A percentile compares a stretch with the other conserved stretches of the same genome.
Evolutionary conservation across 305 asterid genomes (phyloP).

Genomic region (Fraxinus albicans): DNA sequence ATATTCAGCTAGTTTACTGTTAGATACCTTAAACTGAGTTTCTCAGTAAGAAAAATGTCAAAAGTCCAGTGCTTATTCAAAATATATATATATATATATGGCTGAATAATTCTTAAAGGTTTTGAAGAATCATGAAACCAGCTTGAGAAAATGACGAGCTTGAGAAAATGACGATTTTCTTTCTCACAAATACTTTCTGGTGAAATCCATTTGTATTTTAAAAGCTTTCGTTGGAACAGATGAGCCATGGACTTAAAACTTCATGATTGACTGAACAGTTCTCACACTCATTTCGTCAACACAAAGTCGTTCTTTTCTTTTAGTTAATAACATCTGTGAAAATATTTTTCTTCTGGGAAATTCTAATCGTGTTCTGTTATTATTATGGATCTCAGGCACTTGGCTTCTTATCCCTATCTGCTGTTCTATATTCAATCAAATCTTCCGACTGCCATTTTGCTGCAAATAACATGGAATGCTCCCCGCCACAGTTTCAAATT

Average conservation of each 20-base stretch:
- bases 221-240: neutral
- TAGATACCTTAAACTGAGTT: neutral
- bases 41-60: neutral
- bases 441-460: neutral
- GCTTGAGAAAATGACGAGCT: neutral
- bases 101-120: neutral
- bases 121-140: neutral
- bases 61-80: neutral
- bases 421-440: slow-evolving; percentile 17
- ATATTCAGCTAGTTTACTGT: neutral
- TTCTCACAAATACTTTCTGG: neutral
- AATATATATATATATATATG: neutral
- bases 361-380: neutral
- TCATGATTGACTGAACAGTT: neutral
- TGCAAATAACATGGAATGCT: neutral
- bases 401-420: slow-evolving; percentile 40
- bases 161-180: too few species aligned
- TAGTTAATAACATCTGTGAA: neutral
- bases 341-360: neutral
- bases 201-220: neutral
- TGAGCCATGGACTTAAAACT: neutral
- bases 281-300: neutral
- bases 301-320: neutral
- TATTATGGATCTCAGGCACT: slow-evolving; percentile 30
- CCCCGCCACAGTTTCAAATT: slow-evolving; percentile 18